Base-by-base conservation (phyloP, 306 rosid genomes). In the Spatholobus suberectus region DNA sequence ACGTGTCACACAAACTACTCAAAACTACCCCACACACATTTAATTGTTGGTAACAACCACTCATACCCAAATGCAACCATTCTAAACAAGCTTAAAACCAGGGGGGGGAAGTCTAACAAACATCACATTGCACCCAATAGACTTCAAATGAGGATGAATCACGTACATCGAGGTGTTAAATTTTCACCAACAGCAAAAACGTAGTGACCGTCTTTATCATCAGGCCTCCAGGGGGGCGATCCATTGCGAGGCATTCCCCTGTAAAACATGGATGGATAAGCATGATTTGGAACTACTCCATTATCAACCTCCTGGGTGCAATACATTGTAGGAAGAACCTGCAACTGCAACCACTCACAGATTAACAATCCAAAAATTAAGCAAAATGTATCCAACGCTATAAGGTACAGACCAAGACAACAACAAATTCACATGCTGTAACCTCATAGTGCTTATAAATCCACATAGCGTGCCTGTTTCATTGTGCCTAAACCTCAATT, bases 151-250 rank as follows among this genome's bases (percentile, higher is more conserved):
- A 41, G 37, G 76, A 55, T 41, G 61, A 77, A 32, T 47, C 49
- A 71, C 91, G 69, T 80, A 93, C 97, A 93, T 54, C 94, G 90
- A 52, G 90, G 80, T 54, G 96, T 93, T 68, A 93, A 27, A 85
- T 86, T 86, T 70, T 93, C 97, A 32, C 94, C 97, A 17, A 91
- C 49, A 0, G 86, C 82, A 58, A 89, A 93, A 57, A 91, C 91
- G 6, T 83, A 91, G 83, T 90, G 96, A 32, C 96, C 97, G 40
- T 93, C 96, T 85, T 91, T 89, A 81, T 93, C 93, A 71, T 93
- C 97, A 24, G 96, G 88, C 77, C 96, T 90, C 92, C 93, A 93
- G 17, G 94, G 96, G 27, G 96, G 97, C 8, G 97, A 90, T 26
- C 86, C 93, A 88, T 87, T 82, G 68, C 81, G 89, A 47, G 94